Evolutionary conservation across 129 eudicot species (phyloP).

Genomic region (Deinandra increscens): DNA sequence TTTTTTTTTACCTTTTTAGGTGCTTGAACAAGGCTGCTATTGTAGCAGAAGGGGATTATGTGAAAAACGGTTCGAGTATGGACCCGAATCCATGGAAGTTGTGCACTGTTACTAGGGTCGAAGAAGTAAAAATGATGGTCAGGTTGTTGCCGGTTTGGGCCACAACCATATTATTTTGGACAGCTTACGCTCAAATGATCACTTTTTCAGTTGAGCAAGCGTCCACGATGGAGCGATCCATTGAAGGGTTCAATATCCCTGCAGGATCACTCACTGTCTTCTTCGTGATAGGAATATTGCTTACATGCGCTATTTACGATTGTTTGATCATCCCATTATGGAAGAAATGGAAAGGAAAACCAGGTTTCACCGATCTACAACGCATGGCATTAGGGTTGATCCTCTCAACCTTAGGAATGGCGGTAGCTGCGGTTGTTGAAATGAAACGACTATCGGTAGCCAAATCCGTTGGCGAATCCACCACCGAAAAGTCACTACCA

Average conservation of each 20-base stretch:
- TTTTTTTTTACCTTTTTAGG: constrained; percentile 27
- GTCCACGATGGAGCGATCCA: constrained; percentile 61
- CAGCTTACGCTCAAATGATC: constrained; percentile 85
- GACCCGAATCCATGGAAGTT: constrained; percentile 54
- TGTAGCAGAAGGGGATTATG: constrained; percentile 65
- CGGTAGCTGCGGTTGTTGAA: constrained; percentile 67
- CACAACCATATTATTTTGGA: constrained; percentile 83
- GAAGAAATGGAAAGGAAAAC: constrained; percentile 86
- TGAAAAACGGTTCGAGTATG: constrained; percentile 18
- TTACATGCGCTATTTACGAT: constrained; percentile 68
- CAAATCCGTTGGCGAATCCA: constrained; percentile 24
- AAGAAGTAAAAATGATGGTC: constrained; percentile 90
- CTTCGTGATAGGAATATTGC: constrained; percentile 70
- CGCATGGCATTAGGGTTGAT: constrained; percentile 71
- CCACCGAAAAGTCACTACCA: constrained; percentile 26
- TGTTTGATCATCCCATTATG: constrained; percentile 82
- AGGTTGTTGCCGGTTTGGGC: constrained; percentile 80
- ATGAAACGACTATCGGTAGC: constrained; percentile 64
- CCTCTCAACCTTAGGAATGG: constrained; percentile 81
- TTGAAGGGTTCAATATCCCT: constrained; percentile 66
- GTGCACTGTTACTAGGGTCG: constrained; percentile 68
- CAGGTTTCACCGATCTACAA: constrained; percentile 74
- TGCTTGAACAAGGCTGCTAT: constrained; percentile 93
- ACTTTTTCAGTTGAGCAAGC: constrained; percentile 89
- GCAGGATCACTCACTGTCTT: constrained; percentile 86